These are phyloP conservation scores for Trichophyton schoenleinii DNA, from an alignment of 2,329 filamentous ascomycete species.

Conservation along the genomic window DNA sequence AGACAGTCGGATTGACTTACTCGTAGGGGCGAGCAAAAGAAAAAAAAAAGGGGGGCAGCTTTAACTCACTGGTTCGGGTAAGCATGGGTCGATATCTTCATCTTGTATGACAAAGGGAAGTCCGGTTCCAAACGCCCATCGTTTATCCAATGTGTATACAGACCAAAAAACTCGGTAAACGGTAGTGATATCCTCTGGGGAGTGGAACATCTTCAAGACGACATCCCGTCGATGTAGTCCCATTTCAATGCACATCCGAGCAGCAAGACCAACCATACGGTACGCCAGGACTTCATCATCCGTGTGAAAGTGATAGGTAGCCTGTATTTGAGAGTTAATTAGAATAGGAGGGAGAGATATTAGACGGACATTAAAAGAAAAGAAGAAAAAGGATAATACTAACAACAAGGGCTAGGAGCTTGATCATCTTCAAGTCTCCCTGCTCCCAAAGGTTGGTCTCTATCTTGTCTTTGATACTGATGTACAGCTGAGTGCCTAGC, in stretches of 20 bases:
- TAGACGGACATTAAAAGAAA: not conserved
- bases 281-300: conserved; percentile 80
- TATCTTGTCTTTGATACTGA: conserved; percentile 59
- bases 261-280: conserved; percentile 72
- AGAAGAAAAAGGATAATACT: not conserved
- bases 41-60: too few species aligned
- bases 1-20: not conserved
- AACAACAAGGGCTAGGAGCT: conserved; percentile 35
- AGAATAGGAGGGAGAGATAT: not conserved
- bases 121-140: conserved; percentile 83
- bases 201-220: conserved; percentile 52
- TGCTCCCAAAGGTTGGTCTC: conserved; percentile 51
- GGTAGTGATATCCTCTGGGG: conserved; percentile 54
- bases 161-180: conserved; percentile 72
- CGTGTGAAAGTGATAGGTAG: conserved; percentile 68
- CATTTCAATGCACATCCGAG: conserved; percentile 65
- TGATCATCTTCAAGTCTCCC: conserved; percentile 46
- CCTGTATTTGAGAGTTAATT: conserved; percentile 29
- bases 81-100: conserved; percentile 64
- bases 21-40: not conserved
- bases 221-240: conserved; percentile 72
- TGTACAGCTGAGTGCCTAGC: conserved; percentile 59
- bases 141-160: conserved; percentile 69
- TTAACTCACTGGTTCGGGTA: conserved; percentile 60
- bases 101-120: conserved; percentile 78